A percentile compares a stretch with the other conserved stretches of the same genome.
Evolutionary conservation across 202 grass and related monocot species (phyloP).

Genomic region (Zoysia matrella): DNA sequence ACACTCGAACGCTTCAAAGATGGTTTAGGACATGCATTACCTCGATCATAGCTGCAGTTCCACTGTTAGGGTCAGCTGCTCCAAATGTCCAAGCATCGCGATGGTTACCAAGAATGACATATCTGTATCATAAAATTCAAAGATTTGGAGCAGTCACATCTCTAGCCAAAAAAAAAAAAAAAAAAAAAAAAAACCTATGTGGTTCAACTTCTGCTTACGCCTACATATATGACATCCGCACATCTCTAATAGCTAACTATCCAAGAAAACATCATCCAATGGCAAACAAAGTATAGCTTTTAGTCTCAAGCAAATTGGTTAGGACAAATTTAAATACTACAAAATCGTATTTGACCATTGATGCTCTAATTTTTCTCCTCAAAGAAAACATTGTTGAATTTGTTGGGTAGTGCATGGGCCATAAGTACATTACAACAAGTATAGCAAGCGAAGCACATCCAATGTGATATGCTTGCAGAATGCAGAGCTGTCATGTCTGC

Average conservation of each 20-base stretch:
- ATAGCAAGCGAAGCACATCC: neutral
- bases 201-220: neutral
- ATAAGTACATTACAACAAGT: neutral
- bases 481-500: neutral
- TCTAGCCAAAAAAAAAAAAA: neutral
- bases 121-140: constrained; percentile 43
- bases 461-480: neutral
- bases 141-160: constrained; percentile 9
- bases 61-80: constrained; percentile 68
- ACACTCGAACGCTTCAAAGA: neutral
- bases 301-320: neutral
- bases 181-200: neutral
- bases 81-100: constrained; percentile 82
- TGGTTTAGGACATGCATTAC: constrained; percentile 28
- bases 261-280: neutral
- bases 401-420: neutral
- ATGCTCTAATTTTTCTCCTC: neutral
- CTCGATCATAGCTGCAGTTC: constrained; percentile 78
- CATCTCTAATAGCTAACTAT: neutral
- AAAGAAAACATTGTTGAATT: constrained; percentile 1
- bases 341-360: neutral
- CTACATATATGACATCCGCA: neutral
- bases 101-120: constrained; percentile 77
- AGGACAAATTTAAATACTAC: neutral
- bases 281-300: neutral